Conservation (phyloP, 352 stramenopile species). For the Globisporangium nodosum region DNA sequence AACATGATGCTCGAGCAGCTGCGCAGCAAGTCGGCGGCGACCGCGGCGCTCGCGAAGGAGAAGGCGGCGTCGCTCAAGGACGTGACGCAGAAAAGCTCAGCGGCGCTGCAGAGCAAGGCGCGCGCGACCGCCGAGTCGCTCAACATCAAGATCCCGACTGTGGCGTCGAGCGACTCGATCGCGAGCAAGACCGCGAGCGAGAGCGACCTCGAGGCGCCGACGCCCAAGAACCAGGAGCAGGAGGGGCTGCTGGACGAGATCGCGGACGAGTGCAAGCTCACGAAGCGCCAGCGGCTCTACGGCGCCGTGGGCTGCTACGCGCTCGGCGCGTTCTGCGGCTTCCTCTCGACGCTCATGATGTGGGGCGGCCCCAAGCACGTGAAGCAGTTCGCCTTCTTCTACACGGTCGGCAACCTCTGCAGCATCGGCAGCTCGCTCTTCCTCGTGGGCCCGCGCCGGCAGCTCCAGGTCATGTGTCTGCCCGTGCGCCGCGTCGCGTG, state of each 20-base stretch:
- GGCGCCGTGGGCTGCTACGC: constrained; percentile 65
- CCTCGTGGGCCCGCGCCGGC: constrained; percentile 56
- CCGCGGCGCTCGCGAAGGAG: constrained; percentile 43
- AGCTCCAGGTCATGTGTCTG: constrained; percentile 84
- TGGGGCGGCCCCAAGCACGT: constrained; percentile 74
- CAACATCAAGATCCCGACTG: constrained; percentile 38
- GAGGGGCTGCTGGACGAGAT: constrained; percentile 71
- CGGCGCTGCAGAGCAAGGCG: constrained; percentile 45
- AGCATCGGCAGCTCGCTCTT: constrained; percentile 80
- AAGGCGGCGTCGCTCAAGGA: constrained; percentile 49
- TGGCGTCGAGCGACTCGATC: constrained; percentile 23
- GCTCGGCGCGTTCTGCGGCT: constrained; percentile 65
- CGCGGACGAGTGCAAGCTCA: constrained; percentile 66
- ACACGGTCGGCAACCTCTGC: constrained; percentile 76
- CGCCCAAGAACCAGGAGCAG: constrained; percentile 54
- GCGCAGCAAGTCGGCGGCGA: constrained; percentile 53
- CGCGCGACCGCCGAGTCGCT: constrained; percentile 39
- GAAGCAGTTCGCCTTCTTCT: constrained; percentile 86
- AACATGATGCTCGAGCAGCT: constrained; percentile 55
- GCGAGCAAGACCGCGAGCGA: constrained; percentile 40
- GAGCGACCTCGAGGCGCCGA: constrained; percentile 16
- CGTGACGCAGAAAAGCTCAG: constrained; percentile 46
- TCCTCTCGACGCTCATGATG: constrained; percentile 77
- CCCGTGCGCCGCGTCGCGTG: constrained; percentile 74
- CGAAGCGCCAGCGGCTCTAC: constrained; percentile 75